A percentile compares a stretch with the other conserved stretches of the same genome.
phyloP scores from a whole-genome alignment of 305 asterid genomes.

The Nicotiana rustica region DNA sequence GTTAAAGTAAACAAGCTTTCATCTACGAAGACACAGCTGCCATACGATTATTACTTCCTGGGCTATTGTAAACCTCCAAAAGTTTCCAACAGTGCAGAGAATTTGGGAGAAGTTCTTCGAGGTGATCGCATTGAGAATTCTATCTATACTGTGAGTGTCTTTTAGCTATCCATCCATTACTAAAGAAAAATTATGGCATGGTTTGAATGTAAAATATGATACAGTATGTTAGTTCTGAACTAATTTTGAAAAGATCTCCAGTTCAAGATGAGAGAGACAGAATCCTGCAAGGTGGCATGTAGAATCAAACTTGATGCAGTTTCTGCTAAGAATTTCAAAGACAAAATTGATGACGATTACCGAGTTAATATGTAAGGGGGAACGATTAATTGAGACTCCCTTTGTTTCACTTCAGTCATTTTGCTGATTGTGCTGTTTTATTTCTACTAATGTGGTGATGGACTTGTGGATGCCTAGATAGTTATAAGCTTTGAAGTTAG shows the following conservation, averaged over 20 bases:
- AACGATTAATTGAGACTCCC: not conserved
- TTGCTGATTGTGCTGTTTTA: not conserved
- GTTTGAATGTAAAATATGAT: not conserved
- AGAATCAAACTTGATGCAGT: constrained; percentile 46
- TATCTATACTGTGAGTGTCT: constrained; percentile 55
- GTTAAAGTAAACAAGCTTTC: constrained; percentile 69
- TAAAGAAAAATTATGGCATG: not conserved
- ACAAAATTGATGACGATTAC: constrained; percentile 59
- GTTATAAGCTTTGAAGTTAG: constrained; percentile 21
- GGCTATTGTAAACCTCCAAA: constrained; percentile 56
- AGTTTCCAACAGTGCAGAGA: constrained; percentile 57
- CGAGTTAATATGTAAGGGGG: constrained; percentile 55
- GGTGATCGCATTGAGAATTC: constrained; percentile 70
- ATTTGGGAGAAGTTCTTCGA: constrained; percentile 66
- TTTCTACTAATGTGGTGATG: constrained; percentile 8
- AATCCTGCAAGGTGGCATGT: constrained; percentile 58
- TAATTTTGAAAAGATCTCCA: constrained; percentile 37
- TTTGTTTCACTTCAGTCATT: constrained; percentile 27
- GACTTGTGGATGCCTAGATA: not conserved
- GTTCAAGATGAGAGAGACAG: constrained; percentile 58
- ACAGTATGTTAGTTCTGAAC: not conserved
- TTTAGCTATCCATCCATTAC: constrained; percentile 20
- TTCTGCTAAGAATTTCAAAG: constrained; percentile 53
- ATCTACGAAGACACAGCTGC: constrained; percentile 66
- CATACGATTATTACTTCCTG: constrained; percentile 64